phyloP scores from a whole-genome alignment of 768 basidiomycete genomes.

The Agrocybe praecox region DNA sequence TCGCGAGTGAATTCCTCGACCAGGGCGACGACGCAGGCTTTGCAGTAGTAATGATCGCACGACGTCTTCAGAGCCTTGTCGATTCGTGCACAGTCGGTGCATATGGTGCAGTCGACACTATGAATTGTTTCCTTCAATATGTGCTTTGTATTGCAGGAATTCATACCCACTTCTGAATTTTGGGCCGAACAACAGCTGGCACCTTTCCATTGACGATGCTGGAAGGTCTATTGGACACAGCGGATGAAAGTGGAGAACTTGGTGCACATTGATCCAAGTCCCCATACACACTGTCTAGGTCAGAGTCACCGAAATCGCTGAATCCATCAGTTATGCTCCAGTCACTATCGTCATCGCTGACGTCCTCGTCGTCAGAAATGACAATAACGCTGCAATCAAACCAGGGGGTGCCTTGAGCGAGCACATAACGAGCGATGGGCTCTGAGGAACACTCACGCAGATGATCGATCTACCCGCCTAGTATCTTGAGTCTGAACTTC shows the following conservation, averaged over 20 bases:
- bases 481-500: conserved; percentile 42
- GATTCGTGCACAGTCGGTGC: conserved; percentile 34
- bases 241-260: neutral
- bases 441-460: neutral
- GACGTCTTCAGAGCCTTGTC: conserved; percentile 34
- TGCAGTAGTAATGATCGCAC: conserved; percentile 51
- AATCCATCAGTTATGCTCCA: neutral
- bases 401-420: too few species aligned
- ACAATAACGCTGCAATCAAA: too few species aligned
- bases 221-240: too few species aligned
- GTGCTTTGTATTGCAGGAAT: too few species aligned
- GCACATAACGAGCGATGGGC: too few species aligned
- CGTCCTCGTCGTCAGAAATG: neutral
- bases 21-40: conserved; percentile 41
- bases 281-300: neutral
- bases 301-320: neutral
- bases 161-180: too few species aligned
- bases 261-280: neutral
- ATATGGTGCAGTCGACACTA: conserved; percentile 42
- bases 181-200: neutral
- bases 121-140: too few species aligned
- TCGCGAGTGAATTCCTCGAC: conserved; percentile 45
- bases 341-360: neutral
- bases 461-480: conserved; percentile 28
- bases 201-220: neutral